Conservation (phyloP, 2,329 filamentous ascomycete genomes). For the Fusarium sp. region DNA sequence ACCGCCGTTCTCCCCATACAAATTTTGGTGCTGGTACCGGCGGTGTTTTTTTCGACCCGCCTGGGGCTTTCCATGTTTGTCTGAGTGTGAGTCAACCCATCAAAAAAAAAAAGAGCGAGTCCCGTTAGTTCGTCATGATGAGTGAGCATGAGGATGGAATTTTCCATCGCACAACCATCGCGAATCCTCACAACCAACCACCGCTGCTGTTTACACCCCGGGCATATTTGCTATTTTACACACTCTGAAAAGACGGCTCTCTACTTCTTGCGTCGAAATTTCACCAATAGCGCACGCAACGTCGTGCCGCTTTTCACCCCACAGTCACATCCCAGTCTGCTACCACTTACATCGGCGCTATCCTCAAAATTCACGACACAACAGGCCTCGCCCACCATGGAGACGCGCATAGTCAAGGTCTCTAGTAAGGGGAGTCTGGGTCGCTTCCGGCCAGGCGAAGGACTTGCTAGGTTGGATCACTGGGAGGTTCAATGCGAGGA, state of each 20-base stretch:
- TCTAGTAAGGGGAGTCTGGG: conserved; percentile 49
- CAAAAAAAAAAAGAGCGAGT: conserved; percentile 24
- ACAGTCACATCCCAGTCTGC: conserved; percentile 16
- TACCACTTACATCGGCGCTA: conserved; percentile 44
- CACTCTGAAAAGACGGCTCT: not conserved
- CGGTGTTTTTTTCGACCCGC: too few relatives aligned
- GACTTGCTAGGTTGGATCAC: conserved; percentile 51
- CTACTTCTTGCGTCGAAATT: conserved; percentile 11
- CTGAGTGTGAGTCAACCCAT: conserved; percentile 39
- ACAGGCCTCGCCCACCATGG: conserved; percentile 46
- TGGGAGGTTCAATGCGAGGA: conserved; percentile 55
- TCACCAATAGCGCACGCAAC: not conserved
- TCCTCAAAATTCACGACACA: conserved; percentile 27
- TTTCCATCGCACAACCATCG: conserved; percentile 42
- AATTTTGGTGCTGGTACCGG: too few relatives aligned
- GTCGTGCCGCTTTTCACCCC: not conserved
- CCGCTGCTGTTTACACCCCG: conserved; percentile 10
- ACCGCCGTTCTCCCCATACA: too few relatives aligned
- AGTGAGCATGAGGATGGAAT: conserved; percentile 45
- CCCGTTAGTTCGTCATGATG: conserved; percentile 41
- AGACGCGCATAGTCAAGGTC: conserved; percentile 55
- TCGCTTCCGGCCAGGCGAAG: conserved; percentile 46
- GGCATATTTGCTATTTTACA: not conserved
- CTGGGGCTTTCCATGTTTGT: not conserved
- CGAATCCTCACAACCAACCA: conserved; percentile 26